A percentile compares a stretch with the other conserved stretches of the same genome.
These are phyloP conservation scores for Dissophora ornata DNA, from an alignment of 192 early-diverging fungal genomes.

Conservation along the genomic window DNA sequence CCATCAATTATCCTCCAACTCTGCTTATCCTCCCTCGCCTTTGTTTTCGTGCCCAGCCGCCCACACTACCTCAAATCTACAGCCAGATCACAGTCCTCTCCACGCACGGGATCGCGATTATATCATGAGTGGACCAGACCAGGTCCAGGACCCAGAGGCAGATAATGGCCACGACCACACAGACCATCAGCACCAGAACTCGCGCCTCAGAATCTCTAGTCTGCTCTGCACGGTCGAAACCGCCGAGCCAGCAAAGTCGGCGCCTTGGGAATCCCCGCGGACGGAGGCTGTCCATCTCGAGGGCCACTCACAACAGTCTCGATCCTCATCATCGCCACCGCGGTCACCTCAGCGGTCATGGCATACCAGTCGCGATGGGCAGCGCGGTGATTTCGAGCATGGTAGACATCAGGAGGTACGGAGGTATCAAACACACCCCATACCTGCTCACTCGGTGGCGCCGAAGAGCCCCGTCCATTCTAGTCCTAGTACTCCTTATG, in stretches of 20 bases:
- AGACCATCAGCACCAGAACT: conserved; percentile 6
- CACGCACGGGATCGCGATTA: neutral
- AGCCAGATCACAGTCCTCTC: no score
- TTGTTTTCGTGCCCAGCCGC: neutral
- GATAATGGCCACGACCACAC: conserved; percentile 3
- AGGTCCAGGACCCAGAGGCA: conserved; percentile 12
- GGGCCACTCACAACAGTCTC: conserved; percentile 5
- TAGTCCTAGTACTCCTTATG: conserved; percentile 1
- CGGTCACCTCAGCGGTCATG: neutral
- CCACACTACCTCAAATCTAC: no score
- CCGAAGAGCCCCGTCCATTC: neutral
- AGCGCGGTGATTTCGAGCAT: neutral
- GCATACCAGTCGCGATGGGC: neutral
- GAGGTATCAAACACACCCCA: neutral
- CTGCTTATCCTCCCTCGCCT: neutral
- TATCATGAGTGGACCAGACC: conserved; percentile 17
- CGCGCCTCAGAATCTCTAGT: conserved; percentile 26
- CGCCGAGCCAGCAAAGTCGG: conserved; percentile 2
- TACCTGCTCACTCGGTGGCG: neutral
- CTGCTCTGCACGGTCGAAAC: conserved; percentile 39
- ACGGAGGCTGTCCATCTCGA: conserved; percentile 24
- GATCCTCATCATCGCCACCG: neutral
- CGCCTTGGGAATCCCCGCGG: conserved; percentile 13
- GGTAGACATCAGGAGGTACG: neutral
- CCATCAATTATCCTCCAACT: neutral